Base-by-base conservation (phyloP, 2,329 filamentous ascomycete species). In the Exutisphaerella laricina region DNA sequence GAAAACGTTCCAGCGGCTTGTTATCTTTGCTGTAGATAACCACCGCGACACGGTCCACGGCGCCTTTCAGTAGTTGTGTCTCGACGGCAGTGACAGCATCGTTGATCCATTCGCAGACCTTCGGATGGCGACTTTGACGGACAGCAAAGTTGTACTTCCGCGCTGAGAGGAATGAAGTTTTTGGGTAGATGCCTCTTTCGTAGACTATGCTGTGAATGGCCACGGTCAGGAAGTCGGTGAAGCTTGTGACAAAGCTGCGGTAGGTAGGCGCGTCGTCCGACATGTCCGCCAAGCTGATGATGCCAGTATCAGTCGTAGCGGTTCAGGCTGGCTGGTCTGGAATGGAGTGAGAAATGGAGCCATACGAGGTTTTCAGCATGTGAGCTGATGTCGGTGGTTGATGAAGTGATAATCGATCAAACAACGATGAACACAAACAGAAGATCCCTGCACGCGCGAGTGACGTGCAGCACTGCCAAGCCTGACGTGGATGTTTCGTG, bases 121-220 rank as follows among this genome's bases (percentile, higher is more conserved):
- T 78, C 0, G 89, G 87, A 65, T 95, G 88, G 45, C 88, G 84
- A 47, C 80, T 90, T 63, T 95, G 88, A 57, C 85, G 83, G 33
- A 94, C 84, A 21, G 87, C 77, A 45, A 88, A 81, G 67, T 90
- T 88, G 72, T 89, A 89, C 57, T 86, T 88, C 51, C 84, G 79
- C 28, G 83, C 78, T 30, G 83, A 79, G 45, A 90, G 77, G 68
- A 95, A 96, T 25, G 87, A 86, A 20, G 78, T 68, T 36, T 70
- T 66, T 0, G 89, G 88, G 65, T 96, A 96, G 58, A 95, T 79
- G 46, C 67, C 66, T 55, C 89, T 85, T 58, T 92, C 80, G 70
- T 82, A 90, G 54, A 95, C 79, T 57, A 96, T 82, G 46, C 87
- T 86, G 72, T 96, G 89, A 51, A 90, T 79, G 56, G 85, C 78